Base-by-base conservation (phyloP, 805 yeast genomes). In the Zygosaccharomyces rouxii region DNA sequence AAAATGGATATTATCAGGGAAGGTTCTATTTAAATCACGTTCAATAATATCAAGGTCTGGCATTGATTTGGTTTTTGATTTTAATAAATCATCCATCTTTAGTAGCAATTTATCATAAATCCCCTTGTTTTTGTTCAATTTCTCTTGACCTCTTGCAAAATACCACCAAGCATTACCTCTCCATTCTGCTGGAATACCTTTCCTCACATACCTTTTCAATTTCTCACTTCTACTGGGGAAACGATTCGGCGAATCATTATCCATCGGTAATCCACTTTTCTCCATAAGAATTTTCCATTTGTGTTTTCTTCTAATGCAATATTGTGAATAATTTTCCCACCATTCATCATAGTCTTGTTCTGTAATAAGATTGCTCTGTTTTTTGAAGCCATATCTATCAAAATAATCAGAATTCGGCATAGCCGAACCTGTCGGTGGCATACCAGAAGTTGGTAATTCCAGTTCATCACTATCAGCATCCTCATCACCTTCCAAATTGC, bases 101-200 rank as follows among this genome's bases (percentile, higher is more conserved):
- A 68, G 70, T 33, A 88, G 81, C 26, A 92, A 73, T 51, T 74
- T 71, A 39, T 81, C 86, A 64, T 90, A 94, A 2, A 86, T 76
- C 1, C 95, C 96, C 13, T 71, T 71, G 61, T 90, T 81, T 35
- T 80, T 79, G 55, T 77, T 80, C 48, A 89, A 67, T 55, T 76
- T 76, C 46, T 86, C 94, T 47, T 81, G 76, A 2, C 98, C 99
- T 22, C 83, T 82, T 7, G 96, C 95, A 66, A 87, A 92, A 71
- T 81, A 84, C 75, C 94, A 92, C 99, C 99, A 92, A 0, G 97
- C 97, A 55, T 80, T 79, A 1, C 99, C 99, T 55, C 99, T 73
- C 97, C 97, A 92, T 63, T 89, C 97, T 0, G 96, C 90, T 0
- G 99, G 98, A 9, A 92, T 83, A 10, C 99, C 99, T 63, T 86